Base-by-base conservation (phyloP, 148 eudicot species). In the Limonium bicolor region DNA sequence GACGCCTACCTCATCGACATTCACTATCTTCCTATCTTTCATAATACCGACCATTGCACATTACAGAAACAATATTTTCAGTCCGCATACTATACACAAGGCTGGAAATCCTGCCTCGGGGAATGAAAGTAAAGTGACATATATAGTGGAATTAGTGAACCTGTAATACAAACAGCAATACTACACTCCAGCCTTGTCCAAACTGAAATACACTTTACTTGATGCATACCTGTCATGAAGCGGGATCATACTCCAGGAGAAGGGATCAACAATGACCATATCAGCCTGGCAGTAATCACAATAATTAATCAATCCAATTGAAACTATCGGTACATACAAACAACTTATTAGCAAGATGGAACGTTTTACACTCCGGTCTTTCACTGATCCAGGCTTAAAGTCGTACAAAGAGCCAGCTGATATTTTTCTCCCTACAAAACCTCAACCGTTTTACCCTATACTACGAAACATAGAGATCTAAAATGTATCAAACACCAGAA, bases 41-140 rank as follows among this genome's bases (percentile, higher is more conserved):
- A 88, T 88, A 14, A 88, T 88, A 88, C 40, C 61, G 58, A 29
- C 96, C 94, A 51, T 88, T 88, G 80, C 96, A 88, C 65, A 88
- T 80, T 41, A 83, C 86, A 5, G 96, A 88, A 23, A 55, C 55
- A 18, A 88, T 78, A 45, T 88, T 88, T 66, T 83, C 96, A 50
- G 80, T 74, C 46, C 96, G 64, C 92, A 88, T 71, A 73, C 71
- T 54, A 51, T 88, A 83, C 14, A 83, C 94, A 23, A 88, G 74
- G 66, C 78, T 83, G 38, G 94, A 74, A 35, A 88, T 88, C 65
- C 96, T 88, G 96, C 76, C 2, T n/a, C 8, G 16, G 38, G 1
- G 13, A 10, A 35, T 15, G 16, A 35, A 35, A 35, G 6, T 10
- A 3, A 29, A 29, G 12, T 7, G 33, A 29, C 33, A 8, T 7